Evolutionary conservation across 1,139 yeast species (phyloP), one percentile per base, ranked within the genome.

Genomic region (Debaryomyces sp.): DNA sequence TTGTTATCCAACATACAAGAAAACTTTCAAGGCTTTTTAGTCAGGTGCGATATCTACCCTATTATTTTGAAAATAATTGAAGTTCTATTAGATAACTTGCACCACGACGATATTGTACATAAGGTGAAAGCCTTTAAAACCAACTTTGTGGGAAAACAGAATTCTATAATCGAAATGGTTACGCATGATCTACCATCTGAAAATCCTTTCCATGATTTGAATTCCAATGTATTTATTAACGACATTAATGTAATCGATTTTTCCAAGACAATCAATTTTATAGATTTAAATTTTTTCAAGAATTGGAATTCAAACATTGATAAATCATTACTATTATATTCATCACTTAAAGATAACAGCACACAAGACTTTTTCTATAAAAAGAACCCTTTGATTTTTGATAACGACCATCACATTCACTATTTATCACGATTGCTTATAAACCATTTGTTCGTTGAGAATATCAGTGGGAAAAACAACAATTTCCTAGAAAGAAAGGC

Each of bases 231-330:
- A 44, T 66, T 87, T 48, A 68, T 75, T 57, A 60, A 70, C 37
- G 68, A 71, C 22, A 53, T 78, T 22, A 80, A 82, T 54, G 61
- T 82, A 29, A 68, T 77, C 6, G 75, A 71, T 10, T 67, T 87
- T 40, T 84, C 88, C 0, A 62, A 69, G n/a, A 79, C 81, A 46
- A 76, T 87, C 38, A 82, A 81, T 52, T 64, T 74, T 15, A 80
- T 87, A 42, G 87, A 85, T 58, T 64, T 82, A 52, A 75, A 73
- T 46, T 87, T 82, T 59, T 80, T 78, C 60, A 66, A 65, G 26
- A 64, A 70, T 10, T 92, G 97, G 97, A 85, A 89, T 47, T 91
- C 97, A 3, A 80, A 86, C 52, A 61, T 71, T 34, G 81, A 77
- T 54, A 75, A 75, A 53, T 75, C 80, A 5, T 62, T 76, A 41